A percentile compares a stretch with the other conserved stretches of the same genome.
These are phyloP conservation scores for Eutrema yunnanense DNA, from an alignment of 345 rosid genomes.

Conservation along the genomic window DNA sequence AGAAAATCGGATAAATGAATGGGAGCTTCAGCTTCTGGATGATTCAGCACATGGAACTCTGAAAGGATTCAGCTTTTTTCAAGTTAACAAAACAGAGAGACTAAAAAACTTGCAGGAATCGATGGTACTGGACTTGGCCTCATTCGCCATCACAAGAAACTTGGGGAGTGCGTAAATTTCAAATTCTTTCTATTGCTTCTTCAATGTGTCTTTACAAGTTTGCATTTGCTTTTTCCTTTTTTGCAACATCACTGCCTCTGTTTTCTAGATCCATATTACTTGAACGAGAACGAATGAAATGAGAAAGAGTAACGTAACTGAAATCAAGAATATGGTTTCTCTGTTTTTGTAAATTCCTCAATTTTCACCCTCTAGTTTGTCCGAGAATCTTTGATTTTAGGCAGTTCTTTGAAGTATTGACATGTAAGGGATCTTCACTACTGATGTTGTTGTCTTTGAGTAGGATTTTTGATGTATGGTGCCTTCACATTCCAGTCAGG, in stretches of 20 bases:
- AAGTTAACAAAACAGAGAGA: background rate
- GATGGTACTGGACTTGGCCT: constrained; percentile 86
- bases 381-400: too few relatives aligned
- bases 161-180: constrained; percentile 48
- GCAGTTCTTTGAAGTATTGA: background rate
- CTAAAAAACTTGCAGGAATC: constrained; percentile 40
- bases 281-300: background rate
- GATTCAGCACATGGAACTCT: background rate
- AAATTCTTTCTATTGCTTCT: background rate
- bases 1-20: background rate
- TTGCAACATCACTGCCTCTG: background rate
- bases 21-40: background rate
- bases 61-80: background rate
- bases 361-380: too few relatives aligned
- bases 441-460: background rate
- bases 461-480: constrained; percentile 66
- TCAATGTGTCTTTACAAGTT: background rate
- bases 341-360: background rate
- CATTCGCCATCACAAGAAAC: constrained; percentile 45
- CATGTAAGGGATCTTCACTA: background rate
- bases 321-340: background rate
- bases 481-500: constrained; percentile 58
- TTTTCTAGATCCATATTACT: background rate
- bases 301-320: background rate
- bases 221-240: background rate